Percentiles rank a stretch among this genome's conserved stretches.
Conservation (phyloP, 352 stramenopile genomes). For the Phytophthora pinifolia region DNA sequence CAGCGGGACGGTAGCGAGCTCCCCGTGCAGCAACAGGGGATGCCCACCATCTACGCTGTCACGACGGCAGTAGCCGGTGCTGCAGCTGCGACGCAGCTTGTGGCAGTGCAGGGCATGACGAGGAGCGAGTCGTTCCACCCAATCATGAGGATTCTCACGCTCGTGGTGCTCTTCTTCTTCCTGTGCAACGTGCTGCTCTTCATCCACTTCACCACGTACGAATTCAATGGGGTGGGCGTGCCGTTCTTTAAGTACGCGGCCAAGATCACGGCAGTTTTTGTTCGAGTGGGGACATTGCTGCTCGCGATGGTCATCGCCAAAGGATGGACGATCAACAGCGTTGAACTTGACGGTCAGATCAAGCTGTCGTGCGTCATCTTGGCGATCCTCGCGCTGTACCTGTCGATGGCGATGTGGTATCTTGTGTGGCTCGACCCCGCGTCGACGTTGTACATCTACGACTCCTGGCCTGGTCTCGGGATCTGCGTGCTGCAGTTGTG, state of each 20-base stretch:
- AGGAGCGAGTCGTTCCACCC: slow-evolving; percentile 77
- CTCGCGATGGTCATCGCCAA: slow-evolving; percentile 78
- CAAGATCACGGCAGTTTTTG: slow-evolving; percentile 70
- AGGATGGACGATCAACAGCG: slow-evolving; percentile 78
- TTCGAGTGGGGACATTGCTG: slow-evolving; percentile 68
- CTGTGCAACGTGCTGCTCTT: slow-evolving; percentile 60
- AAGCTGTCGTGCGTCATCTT: slow-evolving; percentile 72
- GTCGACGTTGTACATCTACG: slow-evolving; percentile 83
- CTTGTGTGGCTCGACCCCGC: slow-evolving; percentile 74
- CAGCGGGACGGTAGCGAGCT: slow-evolving; percentile 65
- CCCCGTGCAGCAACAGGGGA: slow-evolving; percentile 61
- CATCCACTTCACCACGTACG: slow-evolving; percentile 58
- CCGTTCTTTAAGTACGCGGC: slow-evolving; percentile 69
- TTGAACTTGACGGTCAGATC: slow-evolving; percentile 60
- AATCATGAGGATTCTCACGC: slow-evolving; percentile 72
- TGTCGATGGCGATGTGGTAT: slow-evolving; percentile 84
- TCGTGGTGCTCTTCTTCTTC: slow-evolving; percentile 66
- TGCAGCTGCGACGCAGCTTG: slow-evolving; percentile 38
- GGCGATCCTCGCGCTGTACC: slow-evolving; percentile 58
- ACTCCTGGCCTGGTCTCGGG: slow-evolving; percentile 69
- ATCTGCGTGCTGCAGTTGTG: slow-evolving; percentile 66
- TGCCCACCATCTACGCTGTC: slow-evolving; percentile 53
- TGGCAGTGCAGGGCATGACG: slow-evolving; percentile 45
- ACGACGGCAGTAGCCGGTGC: slow-evolving; percentile 45
- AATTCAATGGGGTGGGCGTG: slow-evolving; percentile 68